These are phyloP conservation scores for Sphaerostilbella broomeana DNA, from an alignment of 2,329 filamentous ascomycete genomes.

Conservation along the genomic window DNA sequence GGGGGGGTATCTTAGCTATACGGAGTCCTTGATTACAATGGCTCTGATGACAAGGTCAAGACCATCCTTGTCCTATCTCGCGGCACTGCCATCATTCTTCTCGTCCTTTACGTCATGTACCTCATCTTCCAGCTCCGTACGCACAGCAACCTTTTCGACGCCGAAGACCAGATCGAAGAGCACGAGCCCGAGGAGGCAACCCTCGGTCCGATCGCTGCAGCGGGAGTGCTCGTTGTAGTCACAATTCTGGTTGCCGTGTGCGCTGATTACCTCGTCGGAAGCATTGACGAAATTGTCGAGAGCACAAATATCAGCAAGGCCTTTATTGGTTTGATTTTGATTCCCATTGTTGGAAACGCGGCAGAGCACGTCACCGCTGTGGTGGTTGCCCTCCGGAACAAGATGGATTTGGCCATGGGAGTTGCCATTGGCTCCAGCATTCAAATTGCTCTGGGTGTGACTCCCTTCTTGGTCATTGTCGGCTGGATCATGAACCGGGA, in stretches of 20 bases:
- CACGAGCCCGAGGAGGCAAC: conserved; percentile 39
- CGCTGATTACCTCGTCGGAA: conserved; percentile 71
- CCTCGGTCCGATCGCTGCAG: conserved; percentile 59
- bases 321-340: conserved; percentile 72
- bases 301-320: conserved; percentile 68
- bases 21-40: conserved; percentile 48
- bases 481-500: conserved; percentile 68
- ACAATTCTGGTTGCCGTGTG: conserved; percentile 67
- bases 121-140: conserved; percentile 72
- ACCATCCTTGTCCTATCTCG: conserved; percentile 68
- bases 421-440: conserved; percentile 77
- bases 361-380: conserved; percentile 78
- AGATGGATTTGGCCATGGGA: conserved; percentile 67
- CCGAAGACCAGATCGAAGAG: conserved; percentile 38
- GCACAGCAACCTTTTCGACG: conserved; percentile 65
- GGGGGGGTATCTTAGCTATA: conserved; percentile 53
- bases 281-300: conserved; percentile 65
- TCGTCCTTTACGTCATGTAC: conserved; percentile 69
- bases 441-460: conserved; percentile 76
- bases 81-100: conserved; percentile 67
- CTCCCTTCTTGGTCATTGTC: conserved; percentile 71
- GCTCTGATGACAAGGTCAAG: conserved; percentile 36
- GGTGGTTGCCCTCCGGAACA: conserved; percentile 71
- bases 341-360: conserved; percentile 74
- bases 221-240: conserved; percentile 58